These are phyloP conservation scores for Xylaria longipes DNA, from an alignment of 495 filamentous ascomycete genomes.

Conservation along the genomic window DNA sequence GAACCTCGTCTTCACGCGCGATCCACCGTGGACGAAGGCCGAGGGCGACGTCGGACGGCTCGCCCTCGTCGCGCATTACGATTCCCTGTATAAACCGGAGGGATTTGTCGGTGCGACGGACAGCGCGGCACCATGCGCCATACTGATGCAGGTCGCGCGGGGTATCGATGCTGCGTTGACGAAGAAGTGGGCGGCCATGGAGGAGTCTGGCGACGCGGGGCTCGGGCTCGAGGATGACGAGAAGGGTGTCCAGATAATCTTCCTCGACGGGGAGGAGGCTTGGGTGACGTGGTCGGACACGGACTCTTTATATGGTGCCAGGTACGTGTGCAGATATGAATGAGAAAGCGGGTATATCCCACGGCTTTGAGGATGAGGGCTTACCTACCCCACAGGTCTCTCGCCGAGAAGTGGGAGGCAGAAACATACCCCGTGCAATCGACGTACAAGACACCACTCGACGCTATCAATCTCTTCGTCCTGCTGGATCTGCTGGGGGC, in stretches of 20 bases:
- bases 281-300: slow-evolving; percentile 75
- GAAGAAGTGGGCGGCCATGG: slow-evolving; percentile 48
- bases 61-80: slow-evolving; percentile 93
- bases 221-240: slow-evolving; percentile 43
- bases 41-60: slow-evolving; percentile 72
- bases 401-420: slow-evolving; percentile 79
- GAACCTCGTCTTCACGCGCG: slow-evolving; percentile 80
- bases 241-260: slow-evolving; percentile 80
- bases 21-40: slow-evolving; percentile 74
- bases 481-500: slow-evolving; percentile 86
- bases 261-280: slow-evolving; percentile 92
- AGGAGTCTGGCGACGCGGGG: slow-evolving; percentile 41
- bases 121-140: slow-evolving; percentile 86
- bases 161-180: slow-evolving; percentile 49
- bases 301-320: slow-evolving; percentile 84
- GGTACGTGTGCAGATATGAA: slow-evolving; percentile 37
- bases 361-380: not conserved
- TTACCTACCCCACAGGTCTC: slow-evolving; percentile 41
- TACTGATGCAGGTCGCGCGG: slow-evolving; percentile 72
- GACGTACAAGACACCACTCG: slow-evolving; percentile 70
- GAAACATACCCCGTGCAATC: slow-evolving; percentile 71
- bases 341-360: not conserved
- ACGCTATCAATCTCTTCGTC: slow-evolving; percentile 82
- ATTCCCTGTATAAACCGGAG: slow-evolving; percentile 73
- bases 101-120: slow-evolving; percentile 91